Base-by-base conservation (phyloP, 2,329 filamentous ascomycete species). In the Aspergillus jensenii region DNA sequence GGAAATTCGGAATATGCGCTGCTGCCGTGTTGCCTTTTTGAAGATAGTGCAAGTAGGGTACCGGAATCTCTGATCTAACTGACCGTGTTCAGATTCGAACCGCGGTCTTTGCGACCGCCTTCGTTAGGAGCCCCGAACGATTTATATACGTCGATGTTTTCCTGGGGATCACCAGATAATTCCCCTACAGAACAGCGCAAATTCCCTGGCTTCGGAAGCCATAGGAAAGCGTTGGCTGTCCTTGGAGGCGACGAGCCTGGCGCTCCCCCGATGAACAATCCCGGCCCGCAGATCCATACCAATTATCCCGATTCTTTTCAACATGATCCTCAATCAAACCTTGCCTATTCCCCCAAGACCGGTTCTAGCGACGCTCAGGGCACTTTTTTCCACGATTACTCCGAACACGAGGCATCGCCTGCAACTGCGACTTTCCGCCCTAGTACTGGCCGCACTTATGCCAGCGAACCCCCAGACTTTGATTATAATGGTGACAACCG, bases 401-500 rank as follows among this genome's bases (percentile, higher is more conserved):
- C 74, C 9, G 74, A 76, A 52, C 68, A 71, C n/a, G 72, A 76
- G 64, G 69, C 71, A 12, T 71, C 70, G 9, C 91, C 91, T 66
- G 77, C 90, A 53, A 92, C 90, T 33, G 87, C 90, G 1, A 83
- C 85, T 55, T 87, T 89, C 68, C 84, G 87, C 40, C 82, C 85
- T 2, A 79, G 81, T 39, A 82, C 79, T 60, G 80, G 81, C 51
- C 80, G 78, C 33, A 79, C 79, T 15, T 77, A 76, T 52, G 78
- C 74, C 60, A 85, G 82, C 65, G 88, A 90, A 52, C 84, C 85
- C 4, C 81, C 84, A 8, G 87, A 89, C 52, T 75, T 78, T 43
- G 77, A 83, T 45, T 87, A 83, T 67, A 86, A 83, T 68, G 79
- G 81, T 60, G 90, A 96, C 69, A 89, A 90, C 66, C 82, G 95